Evolutionary conservation across 495 filamentous ascomycete species (phyloP).

Genomic region (Lichina pygmaea): DNA sequence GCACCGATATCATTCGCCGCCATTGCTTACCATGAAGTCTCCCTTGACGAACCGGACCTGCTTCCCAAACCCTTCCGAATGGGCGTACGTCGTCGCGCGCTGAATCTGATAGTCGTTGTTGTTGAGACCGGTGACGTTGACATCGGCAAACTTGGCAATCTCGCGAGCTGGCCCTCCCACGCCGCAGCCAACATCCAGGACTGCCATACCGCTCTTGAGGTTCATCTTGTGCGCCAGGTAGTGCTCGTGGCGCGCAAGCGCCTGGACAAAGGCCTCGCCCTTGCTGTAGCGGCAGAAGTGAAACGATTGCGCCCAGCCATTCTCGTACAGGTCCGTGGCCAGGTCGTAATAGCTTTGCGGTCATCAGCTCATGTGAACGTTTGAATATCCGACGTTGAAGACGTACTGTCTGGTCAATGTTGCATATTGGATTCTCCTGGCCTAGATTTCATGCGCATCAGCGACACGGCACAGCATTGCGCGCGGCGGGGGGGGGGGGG

Average conservation of each 20-base stretch:
- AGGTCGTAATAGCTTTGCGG: slow-evolving; percentile 76
- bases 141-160: slow-evolving; percentile 84
- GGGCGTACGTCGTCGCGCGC: slow-evolving; percentile 65
- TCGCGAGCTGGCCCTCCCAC: slow-evolving; percentile 93
- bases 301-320: slow-evolving; percentile 86
- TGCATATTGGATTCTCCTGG: slow-evolving; percentile 73
- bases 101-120: slow-evolving; percentile 99
- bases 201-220: slow-evolving; percentile 62
- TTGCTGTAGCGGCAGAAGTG: slow-evolving; percentile 93
- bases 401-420: slow-evolving; percentile 82
- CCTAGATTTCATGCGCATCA: slow-evolving; percentile 15
- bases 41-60: slow-evolving; percentile 83
- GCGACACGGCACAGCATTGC: neutral
- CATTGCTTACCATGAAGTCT: slow-evolving; percentile 61
- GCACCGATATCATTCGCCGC: neutral
- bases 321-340: slow-evolving; percentile 90
- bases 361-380: neutral
- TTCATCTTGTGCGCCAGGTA: slow-evolving; percentile 84
- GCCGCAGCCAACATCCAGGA: slow-evolving; percentile 92
- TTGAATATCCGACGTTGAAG: neutral
- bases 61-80: slow-evolving; percentile 50
- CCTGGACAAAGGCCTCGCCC: slow-evolving; percentile 73
- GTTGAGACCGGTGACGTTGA: slow-evolving; percentile 78
- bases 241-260: slow-evolving; percentile 93
- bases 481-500: neutral